Evolutionary conservation across 768 basidiomycete genomes (phyloP).

Genomic region (Leccinum rimulosum): DNA sequence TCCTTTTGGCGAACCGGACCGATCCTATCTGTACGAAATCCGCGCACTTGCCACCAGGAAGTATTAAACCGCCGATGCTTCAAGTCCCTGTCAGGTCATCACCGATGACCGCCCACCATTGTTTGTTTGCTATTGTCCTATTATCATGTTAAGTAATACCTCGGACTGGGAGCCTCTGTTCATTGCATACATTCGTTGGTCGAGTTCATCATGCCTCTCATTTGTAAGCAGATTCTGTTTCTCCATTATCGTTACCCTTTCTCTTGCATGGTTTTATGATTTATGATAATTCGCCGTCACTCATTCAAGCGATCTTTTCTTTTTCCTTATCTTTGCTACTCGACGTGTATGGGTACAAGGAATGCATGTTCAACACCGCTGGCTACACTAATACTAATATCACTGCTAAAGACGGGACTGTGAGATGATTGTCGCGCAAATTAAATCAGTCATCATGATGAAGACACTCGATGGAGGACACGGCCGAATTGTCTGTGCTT

Average conservation of each 20-base stretch:
- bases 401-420: not conserved
- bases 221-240: conserved; percentile 29
- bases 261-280: conserved; percentile 28
- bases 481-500: conserved; percentile 55
- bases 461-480: conserved; percentile 37
- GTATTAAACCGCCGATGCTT: conserved; percentile 45
- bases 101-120: conserved; percentile 1
- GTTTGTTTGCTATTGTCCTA: conserved; percentile 2
- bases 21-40: conserved; percentile 74
- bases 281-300: conserved; percentile 26
- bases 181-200: conserved; percentile 22
- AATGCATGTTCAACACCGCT: conserved; percentile 31
- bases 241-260: conserved; percentile 24
- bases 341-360: conserved; percentile 39
- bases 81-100: not conserved
- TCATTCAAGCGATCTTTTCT: conserved; percentile 18
- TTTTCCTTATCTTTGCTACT: conserved; percentile 20
- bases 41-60: conserved; percentile 83
- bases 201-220: conserved; percentile 22
- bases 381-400: conserved; percentile 23
- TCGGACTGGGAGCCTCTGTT: conserved; percentile 23
- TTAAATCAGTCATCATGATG: not conserved
- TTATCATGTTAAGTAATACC: conserved; percentile 17
- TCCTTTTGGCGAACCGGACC: conserved; percentile 45
- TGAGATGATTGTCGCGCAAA: not conserved